A percentile compares a stretch with the other conserved stretches of the same genome.
Conservation (phyloP, 331 rosid genomes). For the Arachis monticola region DNA sequence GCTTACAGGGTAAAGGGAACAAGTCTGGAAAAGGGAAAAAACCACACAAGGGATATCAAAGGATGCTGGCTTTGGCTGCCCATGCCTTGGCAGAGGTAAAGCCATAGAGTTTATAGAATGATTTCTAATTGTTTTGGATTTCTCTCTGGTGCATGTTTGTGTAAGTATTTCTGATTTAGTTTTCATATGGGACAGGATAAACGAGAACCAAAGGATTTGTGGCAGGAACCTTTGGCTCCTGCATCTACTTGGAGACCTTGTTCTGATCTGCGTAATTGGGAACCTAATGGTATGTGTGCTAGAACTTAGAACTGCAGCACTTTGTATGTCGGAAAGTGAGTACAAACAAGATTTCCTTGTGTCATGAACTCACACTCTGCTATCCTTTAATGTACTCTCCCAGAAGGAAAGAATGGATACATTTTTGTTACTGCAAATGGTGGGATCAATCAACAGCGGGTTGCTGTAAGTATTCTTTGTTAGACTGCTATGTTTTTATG, state of each 20-base stretch:
- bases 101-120: neutral
- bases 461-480: constrained; percentile 77
- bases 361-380: constrained; percentile 46
- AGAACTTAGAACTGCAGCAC: constrained; percentile 19
- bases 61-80: constrained; percentile 90
- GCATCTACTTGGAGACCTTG: constrained; percentile 95
- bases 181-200: constrained; percentile 61
- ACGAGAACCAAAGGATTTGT: constrained; percentile 93
- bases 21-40: constrained; percentile 61
- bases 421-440: constrained; percentile 95
- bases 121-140: constrained; percentile 23
- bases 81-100: constrained; percentile 96
- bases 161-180: constrained; percentile 36
- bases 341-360: constrained; percentile 32
- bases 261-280: constrained; percentile 81
- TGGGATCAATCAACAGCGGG: constrained; percentile 97
- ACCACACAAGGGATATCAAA: constrained; percentile 61
- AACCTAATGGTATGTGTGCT: constrained; percentile 61
- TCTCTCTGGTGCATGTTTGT: constrained; percentile 15
- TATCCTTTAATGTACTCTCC: constrained; percentile 39
- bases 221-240: constrained; percentile 86
- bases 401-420: constrained; percentile 86
- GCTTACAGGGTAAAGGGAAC: constrained; percentile 63
- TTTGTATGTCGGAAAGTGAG: constrained; percentile 16
- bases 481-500: constrained; percentile 23